Percentiles rank a stretch among this genome's conserved stretches.
Evolutionary conservation across 305 asterid genomes (phyloP).

Genomic region (Rubia balearica): DNA sequence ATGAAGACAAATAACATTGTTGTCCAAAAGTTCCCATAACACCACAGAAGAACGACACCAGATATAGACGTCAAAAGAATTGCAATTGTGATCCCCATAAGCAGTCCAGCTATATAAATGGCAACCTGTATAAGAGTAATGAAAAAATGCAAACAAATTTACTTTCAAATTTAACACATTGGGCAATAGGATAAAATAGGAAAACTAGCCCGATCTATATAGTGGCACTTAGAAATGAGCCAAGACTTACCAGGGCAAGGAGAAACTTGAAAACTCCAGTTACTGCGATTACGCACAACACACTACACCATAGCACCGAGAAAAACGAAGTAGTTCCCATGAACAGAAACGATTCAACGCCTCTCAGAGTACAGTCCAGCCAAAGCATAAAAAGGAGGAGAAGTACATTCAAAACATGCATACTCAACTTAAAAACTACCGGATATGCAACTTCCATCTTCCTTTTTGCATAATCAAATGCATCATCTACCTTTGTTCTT

Average conservation of each 20-base stretch:
- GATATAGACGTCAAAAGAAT: constrained; percentile 39
- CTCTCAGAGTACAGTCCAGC: constrained; percentile 88
- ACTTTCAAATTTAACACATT: not conserved
- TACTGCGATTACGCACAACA: constrained; percentile 63
- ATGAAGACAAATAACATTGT: constrained; percentile 45
- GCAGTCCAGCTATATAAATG: constrained; percentile 49
- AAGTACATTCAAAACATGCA: constrained; percentile 52
- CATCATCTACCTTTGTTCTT: constrained; percentile 33
- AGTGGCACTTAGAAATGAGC: constrained; percentile 10
- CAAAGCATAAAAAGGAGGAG: constrained; percentile 75
- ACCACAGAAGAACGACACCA: constrained; percentile 54
- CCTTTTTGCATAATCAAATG: constrained; percentile 37
- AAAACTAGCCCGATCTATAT: constrained; percentile 2
- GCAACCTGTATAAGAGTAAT: constrained; percentile 41
- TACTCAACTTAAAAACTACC: constrained; percentile 53
- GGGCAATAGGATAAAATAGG: not conserved
- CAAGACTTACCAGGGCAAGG: constrained; percentile 52
- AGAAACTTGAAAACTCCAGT: constrained; percentile 60
- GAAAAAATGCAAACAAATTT: not conserved
- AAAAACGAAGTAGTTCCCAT: constrained; percentile 91
- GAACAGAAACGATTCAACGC: constrained; percentile 73
- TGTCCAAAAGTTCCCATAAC: constrained; percentile 89
- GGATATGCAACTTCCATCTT: constrained; percentile 67
- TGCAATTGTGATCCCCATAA: constrained; percentile 57
- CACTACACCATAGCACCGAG: constrained; percentile 76